Base-by-base conservation (phyloP, 495 filamentous ascomycete genomes). In the Jackrogersella multiformis region DNA sequence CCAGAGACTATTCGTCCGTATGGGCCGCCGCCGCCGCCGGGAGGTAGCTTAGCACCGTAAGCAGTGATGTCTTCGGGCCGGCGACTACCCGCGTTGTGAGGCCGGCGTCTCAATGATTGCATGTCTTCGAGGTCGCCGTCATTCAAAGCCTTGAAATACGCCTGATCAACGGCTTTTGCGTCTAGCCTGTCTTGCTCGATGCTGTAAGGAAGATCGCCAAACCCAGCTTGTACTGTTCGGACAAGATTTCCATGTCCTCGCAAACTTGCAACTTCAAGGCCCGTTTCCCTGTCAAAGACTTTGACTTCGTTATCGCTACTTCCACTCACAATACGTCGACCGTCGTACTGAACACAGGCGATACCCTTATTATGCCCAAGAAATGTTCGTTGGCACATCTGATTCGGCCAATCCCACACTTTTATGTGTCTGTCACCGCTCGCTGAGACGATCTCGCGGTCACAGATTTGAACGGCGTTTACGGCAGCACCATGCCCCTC, bases 321-420 rank as follows among this genome's bases (percentile, higher is more conserved):
- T 2, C 95, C 95, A 66, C 90, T 96, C 44, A 99, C 92, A 54
- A 99, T 96, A 2, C 94, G 87, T n/a, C 90, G 88, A n/a, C 92
- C 93, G 76, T 99, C 95, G 69, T 92, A 97, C 76, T 98, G 94
- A 16, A 99, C 92, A 77, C 95, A 99, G 13, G 95, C 95, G 72
- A 99, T 98, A 15, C 95, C 95, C 76, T 98, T 99, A 58, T 85
- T 85, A 72, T 99, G 95, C 4, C 95, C 96, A 44, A 91, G 77
- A 35, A 96, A 85, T 7, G 91, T 95, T 67, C 89, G 87, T 15
- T 84, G 80, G 73, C 91, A 94, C 12, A 81, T 77, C 51, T 93
- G 92, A 0, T 86, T 91, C 15, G 87, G 88, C 76, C 97, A 88
- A 73, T 95, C 91, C 96, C 96, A 99, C 13, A 97, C 83, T 70